Conservation (phyloP, 1,284 basidiomycete species). For the Puccinia coronata region DNA sequence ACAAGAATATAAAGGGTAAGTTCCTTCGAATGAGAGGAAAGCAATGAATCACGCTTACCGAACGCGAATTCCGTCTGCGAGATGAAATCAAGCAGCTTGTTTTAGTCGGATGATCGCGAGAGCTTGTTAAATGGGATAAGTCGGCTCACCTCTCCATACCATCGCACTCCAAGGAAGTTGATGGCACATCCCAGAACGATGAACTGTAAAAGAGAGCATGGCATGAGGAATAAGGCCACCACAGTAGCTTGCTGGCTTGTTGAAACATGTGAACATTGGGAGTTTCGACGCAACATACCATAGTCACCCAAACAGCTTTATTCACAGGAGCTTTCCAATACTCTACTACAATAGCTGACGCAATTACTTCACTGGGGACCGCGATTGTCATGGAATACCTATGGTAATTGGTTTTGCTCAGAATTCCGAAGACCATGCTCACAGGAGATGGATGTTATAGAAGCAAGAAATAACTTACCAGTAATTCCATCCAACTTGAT, state of each 20-base stretch:
- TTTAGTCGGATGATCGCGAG: background rate
- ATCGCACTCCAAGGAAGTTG: slow-evolving; percentile 64
- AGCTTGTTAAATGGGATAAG: background rate
- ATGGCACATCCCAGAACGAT: slow-evolving; percentile 51
- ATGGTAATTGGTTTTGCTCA: background rate
- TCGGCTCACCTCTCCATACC: slow-evolving; percentile 65
- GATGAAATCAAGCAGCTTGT: slow-evolving; percentile 26
- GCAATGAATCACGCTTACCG: background rate
- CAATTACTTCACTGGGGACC: slow-evolving; percentile 50
- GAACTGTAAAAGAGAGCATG: slow-evolving; percentile 49
- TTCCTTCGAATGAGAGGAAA: background rate
- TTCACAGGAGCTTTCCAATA: slow-evolving; percentile 53
- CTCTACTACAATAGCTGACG: slow-evolving; percentile 45
- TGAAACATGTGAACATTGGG: slow-evolving; percentile 43
- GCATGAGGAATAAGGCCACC: background rate
- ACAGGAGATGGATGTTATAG: background rate
- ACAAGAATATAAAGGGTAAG: background rate
- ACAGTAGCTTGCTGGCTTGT: background rate
- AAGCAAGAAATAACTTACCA: slow-evolving; percentile 23
- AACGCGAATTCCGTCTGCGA: slow-evolving; percentile 50
- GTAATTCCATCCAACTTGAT: slow-evolving; percentile 49
- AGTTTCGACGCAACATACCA: background rate
- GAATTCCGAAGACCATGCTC: background rate
- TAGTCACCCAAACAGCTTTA: slow-evolving; percentile 26
- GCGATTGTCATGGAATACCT: slow-evolving; percentile 64